Base-by-base conservation (phyloP, 2,329 filamentous ascomycete genomes). In the Penicillium sp. region DNA sequence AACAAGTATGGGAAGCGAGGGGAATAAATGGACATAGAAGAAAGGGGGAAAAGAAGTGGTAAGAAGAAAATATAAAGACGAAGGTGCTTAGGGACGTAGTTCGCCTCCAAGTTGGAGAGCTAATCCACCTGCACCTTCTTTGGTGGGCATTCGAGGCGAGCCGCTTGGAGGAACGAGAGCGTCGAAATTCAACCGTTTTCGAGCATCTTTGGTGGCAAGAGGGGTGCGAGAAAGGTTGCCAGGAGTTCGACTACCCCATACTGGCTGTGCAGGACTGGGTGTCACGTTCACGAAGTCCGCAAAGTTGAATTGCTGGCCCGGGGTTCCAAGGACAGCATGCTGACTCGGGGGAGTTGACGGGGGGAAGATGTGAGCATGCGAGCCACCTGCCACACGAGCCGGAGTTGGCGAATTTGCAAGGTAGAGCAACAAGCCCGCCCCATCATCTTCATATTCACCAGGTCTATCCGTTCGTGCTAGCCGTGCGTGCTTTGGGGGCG, bases 261-360 rank as follows among this genome's bases (percentile, higher is more conserved):
- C 84, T 65, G 87, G 91, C 78, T 97, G 95, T 26, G 91, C 95
- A 21, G 95, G 95, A 70, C 91, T 96, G 0, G 95, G 95, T 7
- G 95, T 96, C 73, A 98, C 93, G 76, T 98, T 97, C 71, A 98
- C 89, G 76, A 96, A 99, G 72, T 99, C 95, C 52, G 92, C 87
- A 77, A 98, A 96, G 78, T 98, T 96, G 75, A 98, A 96, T 49
- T 82, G 85, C 70, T 93, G 90, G 16, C 88, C 88, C 0, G 93
- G 93, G 1, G 93, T 98, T 61, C 85, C 87, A 51, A 87, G 72
- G 26, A 71, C 68, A 16, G 74, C 73, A 64, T 81, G 86, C 71
- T 87, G 88, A 53, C 87, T 86, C 4, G 89, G 89, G 33, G 90
- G 90, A n/a, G 90, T 93, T 11, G 88, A 90, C 1, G 88, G 88